Percentiles rank a stretch among this genome's conserved stretches.
These are phyloP conservation scores for Blastocystis sp. DNA, from an alignment of 352 stramenopile species.

Conservation along the genomic window DNA sequence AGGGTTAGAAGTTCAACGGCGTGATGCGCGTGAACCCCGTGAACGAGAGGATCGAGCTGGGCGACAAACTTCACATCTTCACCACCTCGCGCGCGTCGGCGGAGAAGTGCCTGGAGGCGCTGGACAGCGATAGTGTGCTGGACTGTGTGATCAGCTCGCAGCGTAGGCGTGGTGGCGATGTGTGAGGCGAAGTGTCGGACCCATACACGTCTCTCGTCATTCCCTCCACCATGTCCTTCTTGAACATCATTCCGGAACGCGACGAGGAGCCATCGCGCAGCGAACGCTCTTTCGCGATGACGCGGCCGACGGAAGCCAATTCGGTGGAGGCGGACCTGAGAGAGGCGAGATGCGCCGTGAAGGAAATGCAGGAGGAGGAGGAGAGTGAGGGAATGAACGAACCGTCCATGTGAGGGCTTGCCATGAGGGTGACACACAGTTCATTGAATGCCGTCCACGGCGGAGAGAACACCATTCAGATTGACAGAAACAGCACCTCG, in stretches of 20 bases:
- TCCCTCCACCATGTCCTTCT: conserved; percentile 6
- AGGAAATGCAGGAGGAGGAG: neutral
- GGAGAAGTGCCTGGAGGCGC: neutral
- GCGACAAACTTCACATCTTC: conserved; percentile 47
- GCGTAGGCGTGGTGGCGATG: neutral
- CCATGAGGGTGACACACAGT: neutral
- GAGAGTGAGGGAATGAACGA: neutral
- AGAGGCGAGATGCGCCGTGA: neutral
- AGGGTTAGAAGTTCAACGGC: conserved; percentile 33
- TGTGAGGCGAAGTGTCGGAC: neutral
- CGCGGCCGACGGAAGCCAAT: neutral
- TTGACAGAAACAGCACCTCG: neutral
- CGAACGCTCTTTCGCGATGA: neutral
- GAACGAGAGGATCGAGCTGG: neutral
- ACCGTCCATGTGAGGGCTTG: too few species aligned
- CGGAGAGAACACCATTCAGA: neutral
- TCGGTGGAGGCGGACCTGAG: neutral
- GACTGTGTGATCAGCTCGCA: conserved; percentile 14
- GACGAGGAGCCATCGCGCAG: neutral
- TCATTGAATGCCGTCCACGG: neutral
- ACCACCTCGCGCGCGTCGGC: neutral
- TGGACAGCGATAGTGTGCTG: neutral
- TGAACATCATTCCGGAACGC: conserved; percentile 52
- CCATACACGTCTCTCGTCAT: neutral
- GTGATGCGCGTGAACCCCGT: conserved; percentile 40